Evolutionary conservation across 2,329 filamentous ascomycete species (phyloP), one percentile per base, ranked within the genome.

Genomic region (Aspergillus thermomutatus): DNA sequence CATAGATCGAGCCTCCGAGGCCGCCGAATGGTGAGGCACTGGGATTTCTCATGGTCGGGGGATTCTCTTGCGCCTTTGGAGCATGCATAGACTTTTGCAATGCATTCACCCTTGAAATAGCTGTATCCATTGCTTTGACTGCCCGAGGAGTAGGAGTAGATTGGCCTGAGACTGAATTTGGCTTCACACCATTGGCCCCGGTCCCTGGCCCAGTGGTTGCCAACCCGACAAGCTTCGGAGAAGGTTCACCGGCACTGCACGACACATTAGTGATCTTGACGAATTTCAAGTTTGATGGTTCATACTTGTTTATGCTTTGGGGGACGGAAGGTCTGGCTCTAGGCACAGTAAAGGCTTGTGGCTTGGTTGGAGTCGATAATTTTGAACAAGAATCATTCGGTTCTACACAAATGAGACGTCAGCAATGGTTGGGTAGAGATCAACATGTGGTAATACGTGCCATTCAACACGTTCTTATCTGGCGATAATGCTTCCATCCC

Each of bases 1-100:
- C 57, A 40, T 63, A 59, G 28, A 49, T 55, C 19, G 61, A 63
- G 17, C 51, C 50, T 43, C 53, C 50, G n/a, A 63, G 52, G 7
- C 60, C 52, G 14, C 26, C 45, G 21, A 17, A 28, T 17, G n/a
- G 7, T 37, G n/a, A 14, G 14, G 4, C 8, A n/a, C 19, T 50
- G 3, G 49, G 49, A 17, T 31, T 40, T 23, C 10, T 49, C 11
- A 11, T 9, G 9, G 9, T 4, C 7, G 28, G 21, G 11, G 8
- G n/a, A 25, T 21, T 25, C 31, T 37, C 49, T 17, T 23, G 26
- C 23, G 7, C 3, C 41, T 47, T 48, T 6, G 62, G 58, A 0
- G 62, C 60, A 31, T 64, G 56, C 0, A 64, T 58, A 6, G 62
- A 64, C 17, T 21, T 21, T 14, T 46, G 43, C 43, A 46, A 8